Evolutionary conservation across 2,329 filamentous ascomycete genomes (phyloP), one percentile per base, ranked within the genome.

Genomic region (Rugonectria rugulosa): DNA sequence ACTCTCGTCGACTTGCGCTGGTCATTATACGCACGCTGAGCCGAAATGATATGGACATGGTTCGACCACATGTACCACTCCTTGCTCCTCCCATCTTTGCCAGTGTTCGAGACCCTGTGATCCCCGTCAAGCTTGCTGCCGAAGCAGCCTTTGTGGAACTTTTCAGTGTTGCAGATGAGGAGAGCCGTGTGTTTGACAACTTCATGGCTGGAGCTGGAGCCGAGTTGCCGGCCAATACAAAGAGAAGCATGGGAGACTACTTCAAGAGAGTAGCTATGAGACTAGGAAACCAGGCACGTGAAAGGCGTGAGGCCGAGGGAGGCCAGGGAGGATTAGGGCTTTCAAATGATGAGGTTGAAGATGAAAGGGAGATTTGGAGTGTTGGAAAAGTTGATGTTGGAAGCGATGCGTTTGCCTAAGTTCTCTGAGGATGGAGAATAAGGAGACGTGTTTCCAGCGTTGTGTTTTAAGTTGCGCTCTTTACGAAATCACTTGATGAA

Each of bases 281-380:
- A 65, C 77, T 98, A 17, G 94, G 90, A n/a, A 84, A 80, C 15
- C 95, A 98, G 73, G 92, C 91, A 2, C 84, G 92, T 59, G 95
- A 99, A 77, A 84, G 95, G 66, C 90, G 86, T 69, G 93, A 97
- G 65, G 95, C 95, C 0, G 93, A 97, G 72, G 94, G 93, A 59
- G 95, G 94, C 7, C 84, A 88, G 55, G 93, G 93, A 41, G 92
- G 92, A 1, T 72, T 98, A 44, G 93, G 93, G 0, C 73, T 99
- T 67, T 90, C 89, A 27, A 92, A 91, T 70, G 95, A 99, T 73
- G 95, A 99, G 77, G 79, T 87, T 26, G 95, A 99, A 70, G 95
- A 99, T 75, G 92, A 97, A 79, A 89, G 86, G 74, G 95, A 99
- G 79, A 88, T 99, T 60, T 96, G 92, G 93, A 95, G 91, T 72